Base-by-base conservation (phyloP, 2,329 filamentous ascomycete species). In the Aspergillus ibericus region DNA sequence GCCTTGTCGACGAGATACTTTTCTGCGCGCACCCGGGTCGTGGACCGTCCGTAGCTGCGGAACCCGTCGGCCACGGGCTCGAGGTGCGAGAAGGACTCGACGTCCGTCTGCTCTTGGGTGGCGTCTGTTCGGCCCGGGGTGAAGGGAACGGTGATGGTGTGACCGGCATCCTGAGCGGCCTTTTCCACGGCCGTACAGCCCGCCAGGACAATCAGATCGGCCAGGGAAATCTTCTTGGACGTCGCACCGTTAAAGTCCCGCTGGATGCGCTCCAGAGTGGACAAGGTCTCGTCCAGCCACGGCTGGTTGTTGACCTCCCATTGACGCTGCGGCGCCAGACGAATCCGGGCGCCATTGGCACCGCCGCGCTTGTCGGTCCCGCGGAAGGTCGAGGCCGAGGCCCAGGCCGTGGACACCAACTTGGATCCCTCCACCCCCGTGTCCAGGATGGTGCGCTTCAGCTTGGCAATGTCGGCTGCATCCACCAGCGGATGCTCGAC, bases 171-270 rank as follows among this genome's bases (percentile, higher is more conserved):
- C 15, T 53, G 46, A 13, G 88, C 83, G 18, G 88, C 88, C 82
- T 91, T 86, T 80, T 93, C 90, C 15, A 93, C 75, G 22, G 86
- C 89, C 2, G 88, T 88, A 38, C 73, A 73, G 69, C 90, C 90
- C n/a, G 80, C 90, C 3, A 93, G 83, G 7, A 93, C 88, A 66
- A 93, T 91, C 40, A 92, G 78, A 69, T 93, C 90, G 47, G 90
- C 89, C n/a, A 92, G 71, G 0, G 90, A 92, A 3, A 93, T 84
- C 76, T 88, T 86, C 85, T 91, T 90, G n/a, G n/a, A n/a, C n/a
- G n/a, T n/a, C n/a, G 72, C 71, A 4, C 75, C 70, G 78, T 90
- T 89, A 79, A 90, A 91, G 54, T 83, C 80, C 65, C 82, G 77
- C 79, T 92, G 88, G 6, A 93, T 77, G 22, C 73, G 74, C 76